Percentiles rank a stretch among this genome's conserved stretches.
phyloP scores from a whole-genome alignment of 2,329 filamentous ascomycete genomes.

The Tolypocladium endophyticum region DNA sequence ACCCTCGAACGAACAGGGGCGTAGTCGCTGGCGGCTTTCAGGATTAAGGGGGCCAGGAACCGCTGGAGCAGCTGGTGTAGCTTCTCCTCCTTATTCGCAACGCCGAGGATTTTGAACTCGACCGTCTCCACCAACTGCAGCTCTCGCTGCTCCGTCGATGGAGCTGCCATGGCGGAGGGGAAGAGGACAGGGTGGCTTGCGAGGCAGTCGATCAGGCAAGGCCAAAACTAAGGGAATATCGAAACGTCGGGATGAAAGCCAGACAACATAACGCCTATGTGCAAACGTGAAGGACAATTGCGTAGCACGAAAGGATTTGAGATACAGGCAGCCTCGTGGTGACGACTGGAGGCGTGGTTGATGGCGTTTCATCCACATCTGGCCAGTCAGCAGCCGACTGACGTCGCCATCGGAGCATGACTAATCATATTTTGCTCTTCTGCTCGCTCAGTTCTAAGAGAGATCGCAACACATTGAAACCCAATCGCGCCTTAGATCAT shows the following conservation, averaged over 20 bases:
- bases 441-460: no score
- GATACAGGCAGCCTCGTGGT: not conserved
- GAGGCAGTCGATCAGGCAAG: not conserved
- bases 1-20: conserved; percentile 71
- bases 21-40: conserved; percentile 79
- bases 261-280: not conserved
- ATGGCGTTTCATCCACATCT: not conserved
- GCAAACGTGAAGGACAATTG: not conserved
- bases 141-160: conserved; percentile 55
- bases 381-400: not conserved
- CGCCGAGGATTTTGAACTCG: conserved; percentile 67
- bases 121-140: conserved; percentile 75
- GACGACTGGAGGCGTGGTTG: not conserved
- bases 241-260: not conserved
- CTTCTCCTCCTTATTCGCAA: conserved; percentile 76
- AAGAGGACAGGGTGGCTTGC: not conserved
- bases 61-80: conserved; percentile 66
- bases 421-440: not conserved
- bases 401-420: not conserved
- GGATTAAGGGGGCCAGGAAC: conserved; percentile 70
- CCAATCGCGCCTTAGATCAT: no score
- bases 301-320: not conserved
- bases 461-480: not conserved
- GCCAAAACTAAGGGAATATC: not conserved
- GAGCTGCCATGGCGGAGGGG: conserved; percentile 21